These are phyloP conservation scores for Cladosporium velox DNA, from an alignment of 2,329 filamentous ascomycete species.

Conservation along the genomic window DNA sequence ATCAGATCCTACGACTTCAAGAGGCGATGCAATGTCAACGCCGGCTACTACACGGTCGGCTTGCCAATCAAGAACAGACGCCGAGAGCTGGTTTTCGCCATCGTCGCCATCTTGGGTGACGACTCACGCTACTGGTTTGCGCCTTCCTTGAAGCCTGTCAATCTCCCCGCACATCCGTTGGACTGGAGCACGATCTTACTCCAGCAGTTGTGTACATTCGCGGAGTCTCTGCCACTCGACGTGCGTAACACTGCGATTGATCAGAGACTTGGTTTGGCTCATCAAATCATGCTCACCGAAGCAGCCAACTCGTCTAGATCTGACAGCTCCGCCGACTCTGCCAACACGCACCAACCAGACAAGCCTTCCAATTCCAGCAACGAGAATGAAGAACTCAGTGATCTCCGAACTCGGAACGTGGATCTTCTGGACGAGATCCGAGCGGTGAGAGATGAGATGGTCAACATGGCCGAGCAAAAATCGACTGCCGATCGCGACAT, in stretches of 20 bases:
- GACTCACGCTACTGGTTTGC: neutral
- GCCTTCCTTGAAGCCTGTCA: neutral
- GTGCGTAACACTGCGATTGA: neutral
- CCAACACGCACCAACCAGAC: neutral
- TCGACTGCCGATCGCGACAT: too few relatives aligned
- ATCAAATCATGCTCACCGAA: neutral
- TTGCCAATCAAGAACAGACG: neutral
- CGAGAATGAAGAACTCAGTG: neutral
- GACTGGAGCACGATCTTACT: slow-evolving; percentile 1
- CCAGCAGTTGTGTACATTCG: neutral
- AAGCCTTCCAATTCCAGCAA: neutral
- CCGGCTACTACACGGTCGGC: neutral
- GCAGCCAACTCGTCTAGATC: neutral
- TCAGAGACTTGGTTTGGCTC: neutral
- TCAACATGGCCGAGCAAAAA: too few relatives aligned
- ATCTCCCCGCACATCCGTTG: neutral
- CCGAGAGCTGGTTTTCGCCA: neutral
- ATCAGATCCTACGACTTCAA: neutral
- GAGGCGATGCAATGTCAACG: neutral
- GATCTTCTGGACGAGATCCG: neutral
- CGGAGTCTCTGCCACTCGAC: neutral
- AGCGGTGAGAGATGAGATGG: neutral
- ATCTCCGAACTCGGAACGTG: neutral
- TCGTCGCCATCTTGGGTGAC: neutral
- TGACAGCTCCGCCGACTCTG: neutral